Percentiles rank a stretch among this genome's conserved stretches.
These are phyloP conservation scores for Wickerhamiella galacta DNA, from an alignment of 805 yeast genomes.

Conservation along the genomic window DNA sequence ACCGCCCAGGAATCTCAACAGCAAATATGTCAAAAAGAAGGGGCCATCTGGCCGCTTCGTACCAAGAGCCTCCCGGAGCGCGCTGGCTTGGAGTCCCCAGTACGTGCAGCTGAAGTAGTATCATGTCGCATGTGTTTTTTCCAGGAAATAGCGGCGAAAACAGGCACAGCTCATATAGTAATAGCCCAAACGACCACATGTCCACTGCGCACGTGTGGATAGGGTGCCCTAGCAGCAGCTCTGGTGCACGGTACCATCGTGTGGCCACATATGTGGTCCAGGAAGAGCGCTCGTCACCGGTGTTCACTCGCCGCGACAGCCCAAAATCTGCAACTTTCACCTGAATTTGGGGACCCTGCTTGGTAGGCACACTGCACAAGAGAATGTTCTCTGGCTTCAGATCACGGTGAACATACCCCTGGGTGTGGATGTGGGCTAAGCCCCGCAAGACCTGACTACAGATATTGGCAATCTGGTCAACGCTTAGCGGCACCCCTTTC, in stretches of 20 bases:
- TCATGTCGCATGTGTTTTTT: conserved; percentile 58
- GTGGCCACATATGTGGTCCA: conserved; percentile 86
- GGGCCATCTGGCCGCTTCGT: conserved; percentile 4
- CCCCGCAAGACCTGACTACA: conserved; percentile 60
- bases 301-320: conserved; percentile 47
- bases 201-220: conserved; percentile 73
- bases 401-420: conserved; percentile 69
- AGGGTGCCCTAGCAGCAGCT: conserved; percentile 31
- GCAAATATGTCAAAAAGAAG: no score
- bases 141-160: conserved; percentile 79
- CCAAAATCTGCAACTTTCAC: conserved; percentile 93
- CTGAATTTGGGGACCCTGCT: conserved; percentile 31
- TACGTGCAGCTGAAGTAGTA: conserved; percentile 44
- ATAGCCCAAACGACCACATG: conserved; percentile 84
- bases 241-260: conserved; percentile 95
- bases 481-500: conserved; percentile 35
- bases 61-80: conserved; percentile 10
- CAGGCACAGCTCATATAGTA: conserved; percentile 71
- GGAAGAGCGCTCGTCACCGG: conserved; percentile 33
- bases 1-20: no score
- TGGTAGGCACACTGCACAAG: conserved; percentile 43
- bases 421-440: conserved; percentile 60
- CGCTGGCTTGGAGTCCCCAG: conserved; percentile 54
- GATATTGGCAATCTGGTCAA: conserved; percentile 31
- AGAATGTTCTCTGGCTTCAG: conserved; percentile 87